Conservation (phyloP, 202 grass and related monocot genomes). For the Panicum virgatum region DNA sequence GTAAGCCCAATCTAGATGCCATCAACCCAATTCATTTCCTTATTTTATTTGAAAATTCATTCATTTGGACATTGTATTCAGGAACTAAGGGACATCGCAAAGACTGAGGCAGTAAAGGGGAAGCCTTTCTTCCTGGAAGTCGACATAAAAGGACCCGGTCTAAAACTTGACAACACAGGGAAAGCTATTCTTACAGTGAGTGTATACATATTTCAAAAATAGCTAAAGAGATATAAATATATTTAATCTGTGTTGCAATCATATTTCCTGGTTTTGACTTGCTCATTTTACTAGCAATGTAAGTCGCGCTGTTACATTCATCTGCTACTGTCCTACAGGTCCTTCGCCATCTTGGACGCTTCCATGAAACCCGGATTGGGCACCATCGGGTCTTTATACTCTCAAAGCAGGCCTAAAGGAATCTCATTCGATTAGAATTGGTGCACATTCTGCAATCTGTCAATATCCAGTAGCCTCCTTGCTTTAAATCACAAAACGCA, state of each 20-base stretch:
- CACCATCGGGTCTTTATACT: slow-evolving; percentile 76
- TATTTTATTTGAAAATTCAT: slow-evolving; percentile 14
- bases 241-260: background rate
- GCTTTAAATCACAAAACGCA: background rate
- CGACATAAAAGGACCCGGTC: slow-evolving; percentile 86
- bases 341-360: slow-evolving; percentile 84
- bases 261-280: background rate
- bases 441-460: background rate
- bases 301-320: background rate
- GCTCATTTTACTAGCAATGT: slow-evolving; percentile 4
- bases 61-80: slow-evolving; percentile 41
- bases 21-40: slow-evolving; percentile 33
- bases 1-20: slow-evolving; percentile 52
- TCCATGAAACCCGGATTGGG: slow-evolving; percentile 74
- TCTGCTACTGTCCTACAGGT: slow-evolving; percentile 55
- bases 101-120: slow-evolving; percentile 61
- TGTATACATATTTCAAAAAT: too few species aligned
- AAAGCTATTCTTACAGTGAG: slow-evolving; percentile 92
- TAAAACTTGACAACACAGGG: slow-evolving; percentile 91
- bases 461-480: background rate
- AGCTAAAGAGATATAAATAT: slow-evolving; percentile 23
- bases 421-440: background rate
- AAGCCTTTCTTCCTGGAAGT: slow-evolving; percentile 92
- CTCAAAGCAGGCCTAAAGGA: slow-evolving; percentile 41
- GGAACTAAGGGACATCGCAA: slow-evolving; percentile 81